Base-by-base conservation (phyloP, 345 rosid genomes). In the Crucihimalaya himalaica region DNA sequence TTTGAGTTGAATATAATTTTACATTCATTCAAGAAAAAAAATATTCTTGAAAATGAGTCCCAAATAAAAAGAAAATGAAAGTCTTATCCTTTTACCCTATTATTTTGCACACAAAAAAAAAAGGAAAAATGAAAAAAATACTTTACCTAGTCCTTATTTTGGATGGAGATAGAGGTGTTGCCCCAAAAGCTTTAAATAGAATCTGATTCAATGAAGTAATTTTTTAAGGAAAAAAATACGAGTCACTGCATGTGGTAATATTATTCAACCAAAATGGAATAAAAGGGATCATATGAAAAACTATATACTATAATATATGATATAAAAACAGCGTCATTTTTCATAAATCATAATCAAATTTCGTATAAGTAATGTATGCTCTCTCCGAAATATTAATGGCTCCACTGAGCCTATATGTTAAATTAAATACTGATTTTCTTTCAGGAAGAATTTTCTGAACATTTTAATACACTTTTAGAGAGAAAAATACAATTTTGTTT, bases 191-290 rank as follows among this genome's bases (percentile, higher is more conserved):
- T 42, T 12, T 13, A 51, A 70, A 59, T 25, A 40, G 70, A 63
- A 73, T 73, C 71, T 54, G 77, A 73, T 73, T 73, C 77, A 73
- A 2, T 65, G 65, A 62, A 62, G 18, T 57, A 64, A 42, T 20
- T 63, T 29, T 53, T 72, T 18, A 5, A 39, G 40, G 31, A 40
- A 42, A 71, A 5, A 70, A 72, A 16, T 8, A 48, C 45, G 34
- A 39, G 37, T 29, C 10, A 53, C 64, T 63, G 47, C 70, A 32
- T 72, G 39, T n/a, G 47, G 40, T 53, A 20, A 21, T 15, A 63
- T 43, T 53, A 54, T 53, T 53, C 64, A 72, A 63, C 57, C 45
- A 32, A 40, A 72, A 53, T 63, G 70, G 77, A 42, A 13, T 35
- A 37, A 37, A 37, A 37, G 40, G 14, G 39, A 37, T 37, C 40